Conservation (phyloP, 257 asterid genomes). For the Nicotiana undulata region DNA sequence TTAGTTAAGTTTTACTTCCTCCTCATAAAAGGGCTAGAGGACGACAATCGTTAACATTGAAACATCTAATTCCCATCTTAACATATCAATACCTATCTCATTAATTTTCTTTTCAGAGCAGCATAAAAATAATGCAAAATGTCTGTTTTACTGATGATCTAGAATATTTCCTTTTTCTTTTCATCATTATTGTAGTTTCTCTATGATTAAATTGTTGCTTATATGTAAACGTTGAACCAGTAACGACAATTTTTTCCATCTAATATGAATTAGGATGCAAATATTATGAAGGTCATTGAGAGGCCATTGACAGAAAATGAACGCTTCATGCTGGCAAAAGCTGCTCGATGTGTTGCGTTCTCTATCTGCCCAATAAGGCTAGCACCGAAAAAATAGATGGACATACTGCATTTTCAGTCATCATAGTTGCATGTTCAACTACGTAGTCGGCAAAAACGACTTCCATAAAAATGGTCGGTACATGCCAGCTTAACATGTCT, state of each 20-base stretch:
- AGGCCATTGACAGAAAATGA: slow-evolving; percentile 92
- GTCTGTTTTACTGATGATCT: neutral
- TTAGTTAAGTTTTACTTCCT: slow-evolving; percentile 10
- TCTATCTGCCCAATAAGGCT: slow-evolving; percentile 74
- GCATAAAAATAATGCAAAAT: neutral
- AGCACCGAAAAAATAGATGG: slow-evolving; percentile 66
- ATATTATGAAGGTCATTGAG: slow-evolving; percentile 89
- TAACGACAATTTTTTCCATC: neutral
- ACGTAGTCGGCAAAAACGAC: neutral
- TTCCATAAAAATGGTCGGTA: neutral
- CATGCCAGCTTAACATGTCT: neutral
- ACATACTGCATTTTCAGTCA: neutral
- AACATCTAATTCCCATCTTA: neutral
- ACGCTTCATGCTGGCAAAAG: slow-evolving; percentile 96
- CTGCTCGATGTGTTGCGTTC: slow-evolving; percentile 90
- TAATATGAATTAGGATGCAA: slow-evolving; percentile 57
- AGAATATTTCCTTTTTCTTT: neutral
- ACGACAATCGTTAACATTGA: neutral
- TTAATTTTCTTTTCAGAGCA: neutral
- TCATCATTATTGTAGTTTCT: neutral
- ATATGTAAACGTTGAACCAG: neutral
- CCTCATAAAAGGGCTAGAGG: neutral
- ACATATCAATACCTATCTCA: neutral
- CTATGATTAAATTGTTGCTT: neutral
- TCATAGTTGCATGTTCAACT: neutral